Evolutionary conservation across 441 rosid species (phyloP), one percentile per base, ranked within the genome.

Genomic region (Eruca vesicaria): DNA sequence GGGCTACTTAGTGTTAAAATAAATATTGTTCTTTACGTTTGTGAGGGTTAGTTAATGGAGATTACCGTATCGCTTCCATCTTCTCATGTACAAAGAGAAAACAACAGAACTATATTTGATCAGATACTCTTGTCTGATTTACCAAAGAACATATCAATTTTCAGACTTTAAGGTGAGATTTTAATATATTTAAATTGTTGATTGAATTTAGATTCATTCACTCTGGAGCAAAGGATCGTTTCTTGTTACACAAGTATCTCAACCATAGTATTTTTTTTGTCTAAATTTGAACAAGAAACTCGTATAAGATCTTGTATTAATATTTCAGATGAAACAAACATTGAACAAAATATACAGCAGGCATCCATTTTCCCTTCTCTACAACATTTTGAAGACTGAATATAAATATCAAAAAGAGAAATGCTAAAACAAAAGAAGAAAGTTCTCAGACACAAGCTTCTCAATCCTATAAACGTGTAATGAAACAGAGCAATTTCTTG

Each of bases 81-180:
- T 66, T 26, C 6, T 9, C 33, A 14, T 36, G n/a, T 15, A 36
- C 69, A 53, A 53, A 29, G 19, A 69, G 36, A 69, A 69, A 48
- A 36, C 35, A 62, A 53, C 69, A 69, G 28, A 77, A 26, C 76
- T 59, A 35, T 65, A 18, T 59, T 35, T 66, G 59, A 53, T 78
- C 32, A 31, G 81, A 78, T 67, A 38, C 55, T 53, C 33, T 52
- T 72, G 81, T 78, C 77, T 78, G 70, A 67, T 11, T 78, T 52
- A 50, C 63, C 15, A 59, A 18, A 64, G 3, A 64, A 57, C 67
- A 58, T 18, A 35, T 69, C 76, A 21, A 50, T 2, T 61, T 61
- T 45, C 43, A 43, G 12, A 59, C 9, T 11, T 56, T 56, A 14
- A 14, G 61, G 45, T 63, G 61, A 69, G 75, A 76, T 63, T 63